phyloP scores from a whole-genome alignment of 2,329 filamentous ascomycete genomes.

The Ascochyta rabiei region DNA sequence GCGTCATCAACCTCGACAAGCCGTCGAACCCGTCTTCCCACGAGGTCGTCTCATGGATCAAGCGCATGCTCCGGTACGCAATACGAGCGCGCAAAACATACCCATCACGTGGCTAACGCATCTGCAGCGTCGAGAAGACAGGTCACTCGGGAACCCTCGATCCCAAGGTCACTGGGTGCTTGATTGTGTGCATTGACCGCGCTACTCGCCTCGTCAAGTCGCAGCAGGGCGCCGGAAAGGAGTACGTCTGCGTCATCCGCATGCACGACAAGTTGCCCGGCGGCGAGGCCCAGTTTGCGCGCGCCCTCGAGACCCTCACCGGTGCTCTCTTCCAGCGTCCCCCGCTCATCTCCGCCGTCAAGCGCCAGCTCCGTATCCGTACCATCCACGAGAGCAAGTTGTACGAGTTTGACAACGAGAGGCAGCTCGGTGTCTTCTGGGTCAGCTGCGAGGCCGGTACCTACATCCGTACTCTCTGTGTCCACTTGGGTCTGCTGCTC shows the following conservation, averaged over 20 bases:
- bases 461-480: constrained; percentile 97
- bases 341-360: constrained; percentile 96
- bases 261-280: constrained; percentile 95
- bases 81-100: neutral
- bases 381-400: constrained; percentile 98
- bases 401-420: constrained; percentile 95
- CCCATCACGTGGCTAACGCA: constrained; percentile 19
- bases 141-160: constrained; percentile 98
- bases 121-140: constrained; percentile 82
- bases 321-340: constrained; percentile 97
- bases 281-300: constrained; percentile 88
- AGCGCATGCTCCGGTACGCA: constrained; percentile 85
- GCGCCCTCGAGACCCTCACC: constrained; percentile 92
- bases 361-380: constrained; percentile 96
- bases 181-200: constrained; percentile 95
- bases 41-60: constrained; percentile 99
- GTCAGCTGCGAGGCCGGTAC: constrained; percentile 98
- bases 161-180: constrained; percentile 94
- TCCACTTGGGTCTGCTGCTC: constrained; percentile 79
- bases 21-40: constrained; percentile 97
- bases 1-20: constrained; percentile 98
- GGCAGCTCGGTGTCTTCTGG: constrained; percentile 98
- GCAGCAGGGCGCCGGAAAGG: constrained; percentile 98
- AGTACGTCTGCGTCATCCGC: constrained; percentile 95
- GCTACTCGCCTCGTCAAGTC: constrained; percentile 98